Base-by-base conservation (phyloP, 169 alveolate species). In the Cardiosporidium cionae region DNA sequence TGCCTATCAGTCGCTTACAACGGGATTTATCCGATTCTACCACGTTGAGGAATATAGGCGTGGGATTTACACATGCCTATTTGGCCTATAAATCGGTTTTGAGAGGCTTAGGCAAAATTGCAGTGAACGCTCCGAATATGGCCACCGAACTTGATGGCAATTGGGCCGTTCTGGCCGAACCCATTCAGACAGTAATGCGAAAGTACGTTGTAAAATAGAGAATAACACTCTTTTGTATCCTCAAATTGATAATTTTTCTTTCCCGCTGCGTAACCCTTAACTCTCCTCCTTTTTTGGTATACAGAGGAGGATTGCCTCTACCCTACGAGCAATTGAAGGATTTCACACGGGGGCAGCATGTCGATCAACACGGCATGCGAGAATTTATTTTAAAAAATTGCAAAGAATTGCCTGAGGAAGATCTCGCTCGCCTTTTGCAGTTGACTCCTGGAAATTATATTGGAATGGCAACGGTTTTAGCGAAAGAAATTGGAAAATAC, bases 11-110 rank as follows among this genome's bases (percentile, higher is more conserved):
- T 33, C 88, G 99, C 72, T 88, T 91, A 79, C 94, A 96, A 78
- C 85, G 99, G 76, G 99, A 96, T 78, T 78, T 96, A 25, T 86
- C 96, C 16, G 98, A 95, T 82, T 92, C 98, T 4, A 94, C 99
- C 1, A 96, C 93, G 9, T 79, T 95, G 83, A 80, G 99, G 29
- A 95, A 93, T 75, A 16, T 62, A 0, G 83, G 83, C 36, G 32
- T 35, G 0, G 74, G 69, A 23, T 25, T 77, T n/a, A 89, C 89
- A 25, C 85, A 89, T 52, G 74, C 95, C 0, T 70, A 90, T 28
- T 76, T 93, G 31, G 93, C 96, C 0, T 91, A 90, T 66, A 79
- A 83, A 72, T 79, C 94, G 22, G 52, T 90, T 0, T 9, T 85
- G 9, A 86, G 76, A 76, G 97, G 97, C 25, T 78, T 95, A n/a